Evolutionary conservation across 1,284 basidiomycete species (phyloP), one percentile per base, ranked within the genome.

Genomic region (Phlebopus sp.): DNA sequence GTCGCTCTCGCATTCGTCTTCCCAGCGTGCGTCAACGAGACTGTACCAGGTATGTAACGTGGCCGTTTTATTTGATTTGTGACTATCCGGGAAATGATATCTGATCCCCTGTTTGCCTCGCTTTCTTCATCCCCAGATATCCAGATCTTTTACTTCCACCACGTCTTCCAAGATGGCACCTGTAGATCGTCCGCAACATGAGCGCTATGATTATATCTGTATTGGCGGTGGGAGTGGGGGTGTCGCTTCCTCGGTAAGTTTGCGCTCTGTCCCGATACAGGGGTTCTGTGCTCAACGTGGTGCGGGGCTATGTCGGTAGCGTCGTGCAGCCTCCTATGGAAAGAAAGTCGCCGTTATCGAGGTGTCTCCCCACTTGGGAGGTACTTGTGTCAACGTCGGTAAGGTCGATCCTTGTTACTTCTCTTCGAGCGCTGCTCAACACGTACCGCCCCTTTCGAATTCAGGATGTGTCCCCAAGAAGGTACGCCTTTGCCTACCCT

Each of bases 361-460:
- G 68, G 78, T 77, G 42, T 81, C 82, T 7, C 80, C 82, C 17
- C 69, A 78, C 34, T 79, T 96, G 5, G 97, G 97, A 34, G 97
- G 97, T 37, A 99, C 97, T 31, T 99, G 97, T 64, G 96, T 99
- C 53, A 98, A 90, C 62, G 89, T 96, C 51, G 92, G 91, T 86
- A 57, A 56, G 87, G 77, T 9, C 8, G 23, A 27, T 32, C 13
- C 27, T 34, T 8, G 4, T 11, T 10, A 30, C 34, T 29, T 42
- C 37, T 31, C 27, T 4, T 25, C 27, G 25, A n/a, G 21, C 32
- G 23, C 23, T 40, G 31, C 48, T 55, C 31, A 49, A n/a, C 5
- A 35, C 50, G 37, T 15, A 29, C 35, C 31, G 49, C 55, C n/a
- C n/a, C n/a, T n/a, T n/a, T n/a, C 43, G 45, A 40, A 50, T 44